Evolutionary conservation across 768 basidiomycete species (phyloP).

Genomic region (Boletus huronensis): DNA sequence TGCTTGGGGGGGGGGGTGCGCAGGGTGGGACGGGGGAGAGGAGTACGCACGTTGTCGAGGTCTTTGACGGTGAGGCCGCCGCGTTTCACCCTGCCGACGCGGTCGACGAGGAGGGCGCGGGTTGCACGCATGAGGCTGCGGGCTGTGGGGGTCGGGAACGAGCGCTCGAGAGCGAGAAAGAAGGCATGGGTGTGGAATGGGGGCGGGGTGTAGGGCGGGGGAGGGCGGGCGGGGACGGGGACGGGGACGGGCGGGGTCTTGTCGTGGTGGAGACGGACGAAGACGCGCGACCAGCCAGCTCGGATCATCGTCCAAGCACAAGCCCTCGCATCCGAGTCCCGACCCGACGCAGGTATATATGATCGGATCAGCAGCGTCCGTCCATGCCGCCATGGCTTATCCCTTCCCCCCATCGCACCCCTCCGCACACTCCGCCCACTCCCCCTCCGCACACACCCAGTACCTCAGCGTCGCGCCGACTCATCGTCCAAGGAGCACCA

Average conservation of each 20-base stretch:
- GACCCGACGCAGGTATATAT: conserved; percentile 15
- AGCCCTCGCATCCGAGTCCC: conserved; percentile 3
- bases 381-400: conserved; percentile 17
- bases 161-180: conserved; percentile 64
- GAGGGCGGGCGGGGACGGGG: conserved; percentile 16
- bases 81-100: conserved; percentile 63
- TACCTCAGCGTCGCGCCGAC: conserved; percentile 6
- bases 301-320: background rate
- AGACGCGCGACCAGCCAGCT: conserved; percentile 7
- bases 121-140: conserved; percentile 82
- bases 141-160: conserved; percentile 71
- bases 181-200: conserved; percentile 85
- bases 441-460: background rate
- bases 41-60: conserved; percentile 66
- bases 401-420: conserved; percentile 23
- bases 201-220: conserved; percentile 52
- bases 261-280: conserved; percentile 18
- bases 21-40: background rate
- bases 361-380: background rate
- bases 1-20: background rate
- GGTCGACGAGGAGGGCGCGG: conserved; percentile 73
- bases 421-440: background rate
- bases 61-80: conserved; percentile 76
- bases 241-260: conserved; percentile 10
- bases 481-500: conserved; percentile 13